These are phyloP conservation scores for Vigna nakashimae DNA, from an alignment of 306 rosid species.

Conservation along the genomic window DNA sequence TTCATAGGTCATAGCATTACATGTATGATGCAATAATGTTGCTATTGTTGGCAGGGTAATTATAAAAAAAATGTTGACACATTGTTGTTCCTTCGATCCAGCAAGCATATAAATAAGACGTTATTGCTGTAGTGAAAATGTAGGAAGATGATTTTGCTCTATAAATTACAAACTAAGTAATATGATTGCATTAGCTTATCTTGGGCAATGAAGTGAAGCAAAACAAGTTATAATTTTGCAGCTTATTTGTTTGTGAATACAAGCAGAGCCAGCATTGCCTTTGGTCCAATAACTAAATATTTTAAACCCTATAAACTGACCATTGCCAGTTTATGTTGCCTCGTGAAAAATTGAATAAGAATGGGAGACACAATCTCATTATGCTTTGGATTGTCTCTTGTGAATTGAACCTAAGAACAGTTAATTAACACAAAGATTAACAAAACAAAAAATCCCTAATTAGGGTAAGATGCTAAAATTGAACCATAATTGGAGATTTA, in stretches of 20 bases:
- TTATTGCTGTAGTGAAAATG: slow-evolving; percentile 17
- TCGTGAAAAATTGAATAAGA: slow-evolving; percentile 30
- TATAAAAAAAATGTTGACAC: not conserved
- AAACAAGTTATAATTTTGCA: slow-evolving; percentile 20
- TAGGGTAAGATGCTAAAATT: too few species aligned
- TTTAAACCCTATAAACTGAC: slow-evolving; percentile 3
- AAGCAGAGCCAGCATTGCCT: slow-evolving; percentile 42
- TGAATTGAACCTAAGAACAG: too few species aligned
- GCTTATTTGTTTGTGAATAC: slow-evolving; percentile 42
- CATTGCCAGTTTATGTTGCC: slow-evolving; percentile 37
- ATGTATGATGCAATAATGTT: slow-evolving; percentile 1
- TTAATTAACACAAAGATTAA: too few species aligned
- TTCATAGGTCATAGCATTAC: not conserved
- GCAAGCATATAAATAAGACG: not conserved
- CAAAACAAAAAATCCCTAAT: too few species aligned
- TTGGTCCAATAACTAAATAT: slow-evolving; percentile 21
- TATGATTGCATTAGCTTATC: slow-evolving; percentile 41
- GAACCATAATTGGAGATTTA: too few species aligned
- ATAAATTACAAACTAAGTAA: slow-evolving; percentile 12
- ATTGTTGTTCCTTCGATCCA: not conserved
- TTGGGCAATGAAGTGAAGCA: slow-evolving; percentile 25
- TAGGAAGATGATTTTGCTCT: slow-evolving; percentile 15
- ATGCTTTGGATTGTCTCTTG: slow-evolving; percentile 33
- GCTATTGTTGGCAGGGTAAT: not conserved
- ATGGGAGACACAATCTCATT: not conserved